These are phyloP conservation scores for Sarcocystis neurona DNA, from an alignment of 169 alveolate species.

Conservation along the genomic window DNA sequence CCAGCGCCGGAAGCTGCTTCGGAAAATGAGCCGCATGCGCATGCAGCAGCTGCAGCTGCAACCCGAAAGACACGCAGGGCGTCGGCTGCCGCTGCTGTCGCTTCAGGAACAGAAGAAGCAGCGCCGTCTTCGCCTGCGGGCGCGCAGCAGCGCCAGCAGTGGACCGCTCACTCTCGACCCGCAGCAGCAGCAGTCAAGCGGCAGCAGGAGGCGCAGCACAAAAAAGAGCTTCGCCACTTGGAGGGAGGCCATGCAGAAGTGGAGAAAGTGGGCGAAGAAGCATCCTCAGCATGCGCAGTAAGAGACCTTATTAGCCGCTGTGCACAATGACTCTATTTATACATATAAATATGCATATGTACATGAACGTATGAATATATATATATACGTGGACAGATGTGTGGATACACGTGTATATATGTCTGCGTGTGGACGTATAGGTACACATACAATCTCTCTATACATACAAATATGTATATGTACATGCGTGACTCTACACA, in stretches of 20 bases:
- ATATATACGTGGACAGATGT: too few species aligned
- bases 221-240: neutral
- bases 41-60: neutral
- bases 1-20: neutral
- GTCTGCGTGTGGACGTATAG: neutral
- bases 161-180: too few species aligned
- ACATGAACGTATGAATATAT: neutral
- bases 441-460: neutral
- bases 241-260: constrained; percentile 29
- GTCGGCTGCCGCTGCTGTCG: constrained; percentile 3
- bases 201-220: neutral
- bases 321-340: neutral
- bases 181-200: too few species aligned
- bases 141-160: too few species aligned
- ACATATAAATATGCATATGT: neutral
- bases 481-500: too few species aligned
- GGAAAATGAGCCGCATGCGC: constrained; percentile 30
- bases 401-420: neutral
- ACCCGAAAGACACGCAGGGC: neutral
- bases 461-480: neutral
- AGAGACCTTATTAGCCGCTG: neutral
- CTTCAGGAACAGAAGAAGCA: neutral
- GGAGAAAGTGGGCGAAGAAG: constrained; percentile 28
- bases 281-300: constrained; percentile 9
- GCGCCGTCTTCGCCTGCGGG: too few species aligned